Evolutionary conservation across 805 yeast genomes (phyloP).

Genomic region (Maudiozyma barnettii): DNA sequence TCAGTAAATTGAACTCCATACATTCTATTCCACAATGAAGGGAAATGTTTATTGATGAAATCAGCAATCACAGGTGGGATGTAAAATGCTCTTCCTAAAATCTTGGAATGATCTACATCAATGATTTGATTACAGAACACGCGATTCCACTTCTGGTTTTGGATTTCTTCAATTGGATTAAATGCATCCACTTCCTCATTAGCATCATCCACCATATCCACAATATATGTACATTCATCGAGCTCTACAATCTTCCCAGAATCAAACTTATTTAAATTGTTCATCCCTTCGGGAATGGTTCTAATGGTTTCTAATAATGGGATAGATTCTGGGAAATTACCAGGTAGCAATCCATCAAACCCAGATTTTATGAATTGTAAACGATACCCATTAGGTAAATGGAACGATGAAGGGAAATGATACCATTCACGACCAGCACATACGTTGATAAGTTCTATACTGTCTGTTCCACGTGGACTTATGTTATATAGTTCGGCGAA

Average conservation of each 20-base stretch:
- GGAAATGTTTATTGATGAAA: conserved; percentile 14
- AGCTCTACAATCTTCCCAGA: conserved; percentile 42
- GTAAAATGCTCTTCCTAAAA: conserved; percentile 46
- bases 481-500: conserved; percentile 31
- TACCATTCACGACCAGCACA: conserved; percentile 97
- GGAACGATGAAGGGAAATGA: conserved; percentile 81
- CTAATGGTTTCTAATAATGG: conserved; percentile 34
- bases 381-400: conserved; percentile 55
- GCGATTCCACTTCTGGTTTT: conserved; percentile 37
- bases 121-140: conserved; percentile 42
- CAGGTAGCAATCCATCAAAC: conserved; percentile 82
- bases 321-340: conserved; percentile 55
- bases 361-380: conserved; percentile 64
- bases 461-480: conserved; percentile 9
- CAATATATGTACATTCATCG: conserved; percentile 52
- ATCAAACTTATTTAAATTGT: conserved; percentile 62
- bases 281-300: conserved; percentile 54
- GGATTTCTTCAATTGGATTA: conserved; percentile 13
- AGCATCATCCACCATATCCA: conserved; percentile 53
- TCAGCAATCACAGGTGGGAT: conserved; percentile 35
- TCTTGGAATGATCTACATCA: conserved; percentile 43
- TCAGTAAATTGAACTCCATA: conserved; percentile 37
- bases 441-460: conserved; percentile 35
- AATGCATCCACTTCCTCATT: conserved; percentile 37
- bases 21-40: conserved; percentile 11